These are phyloP conservation scores for Solanum paucissectum DNA, from an alignment of 257 asterid genomes.

Conservation along the genomic window DNA sequence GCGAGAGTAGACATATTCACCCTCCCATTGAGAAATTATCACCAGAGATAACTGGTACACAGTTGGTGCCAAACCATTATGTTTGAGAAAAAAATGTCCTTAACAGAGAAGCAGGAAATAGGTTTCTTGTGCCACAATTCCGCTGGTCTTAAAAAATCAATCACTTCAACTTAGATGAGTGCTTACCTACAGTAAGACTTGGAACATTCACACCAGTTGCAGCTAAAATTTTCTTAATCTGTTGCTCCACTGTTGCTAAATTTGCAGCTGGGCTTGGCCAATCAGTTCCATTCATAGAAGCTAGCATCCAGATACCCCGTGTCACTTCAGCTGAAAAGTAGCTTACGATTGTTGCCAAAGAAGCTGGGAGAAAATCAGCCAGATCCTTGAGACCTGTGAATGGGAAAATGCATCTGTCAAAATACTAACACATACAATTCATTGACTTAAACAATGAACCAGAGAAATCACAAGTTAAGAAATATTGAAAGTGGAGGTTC, in stretches of 20 bases:
- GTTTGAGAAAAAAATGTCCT: background rate
- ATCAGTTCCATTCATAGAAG: slow-evolving; percentile 95
- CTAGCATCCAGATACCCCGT: slow-evolving; percentile 95
- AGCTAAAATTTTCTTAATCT: slow-evolving; percentile 73
- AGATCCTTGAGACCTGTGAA: slow-evolving; percentile 94
- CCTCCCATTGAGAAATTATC: background rate
- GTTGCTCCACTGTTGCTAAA: slow-evolving; percentile 71
- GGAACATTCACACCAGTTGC: slow-evolving; percentile 93
- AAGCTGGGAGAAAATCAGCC: slow-evolving; percentile 95
- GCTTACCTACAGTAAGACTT: slow-evolving; percentile 53
- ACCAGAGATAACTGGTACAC: background rate
- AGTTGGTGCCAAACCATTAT: background rate
- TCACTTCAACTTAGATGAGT: slow-evolving; percentile 1
- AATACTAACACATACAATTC: slow-evolving; percentile 1
- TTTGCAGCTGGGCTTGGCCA: slow-evolving; percentile 99
- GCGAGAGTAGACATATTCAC: background rate
- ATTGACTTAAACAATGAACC: background rate
- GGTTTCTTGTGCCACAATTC: background rate
- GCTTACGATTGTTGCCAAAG: slow-evolving; percentile 82
- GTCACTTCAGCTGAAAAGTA: slow-evolving; percentile 95
- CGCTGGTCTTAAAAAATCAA: background rate
- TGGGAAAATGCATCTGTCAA: background rate
- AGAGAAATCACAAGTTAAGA: background rate
- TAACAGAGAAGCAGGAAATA: background rate
- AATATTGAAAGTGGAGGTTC: background rate